A percentile compares a stretch with the other conserved stretches of the same genome.
Evolutionary conservation across 257 asterid species (phyloP).

Genomic region (Solanum infundibuliforme): DNA sequence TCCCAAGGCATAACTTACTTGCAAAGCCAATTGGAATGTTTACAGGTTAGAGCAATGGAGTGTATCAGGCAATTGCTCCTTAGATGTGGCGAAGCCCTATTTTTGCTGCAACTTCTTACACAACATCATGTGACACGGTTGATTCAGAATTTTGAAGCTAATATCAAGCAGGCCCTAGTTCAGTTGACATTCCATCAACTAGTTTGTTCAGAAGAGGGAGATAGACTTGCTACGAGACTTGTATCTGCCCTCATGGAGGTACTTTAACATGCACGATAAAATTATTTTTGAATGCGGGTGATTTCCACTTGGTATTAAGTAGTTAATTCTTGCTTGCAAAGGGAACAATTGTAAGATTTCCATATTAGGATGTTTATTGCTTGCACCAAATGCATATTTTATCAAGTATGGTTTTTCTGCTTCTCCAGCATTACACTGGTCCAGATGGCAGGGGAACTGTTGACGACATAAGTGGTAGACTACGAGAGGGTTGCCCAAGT

Average conservation of each 20-base stretch:
- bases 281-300: background rate
- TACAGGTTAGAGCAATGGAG: constrained; percentile 95
- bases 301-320: background rate
- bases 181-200: constrained; percentile 86
- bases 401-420: constrained; percentile 20
- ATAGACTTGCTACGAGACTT: constrained; percentile 70
- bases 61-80: constrained; percentile 92
- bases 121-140: constrained; percentile 72
- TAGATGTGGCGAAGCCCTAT: constrained; percentile 85
- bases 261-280: background rate
- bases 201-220: constrained; percentile 87
- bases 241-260: constrained; percentile 97
- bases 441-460: constrained; percentile 98
- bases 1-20: background rate
- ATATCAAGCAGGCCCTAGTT: constrained; percentile 46
- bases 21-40: constrained; percentile 9
- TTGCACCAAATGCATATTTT: constrained; percentile 5
- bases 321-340: background rate
- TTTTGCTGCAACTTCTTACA: constrained; percentile 76
- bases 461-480: constrained; percentile 77
- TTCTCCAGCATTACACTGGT: constrained; percentile 86
- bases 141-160: constrained; percentile 63
- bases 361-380: background rate
- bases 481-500: constrained; percentile 94
- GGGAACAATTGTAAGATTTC: background rate